Conservation (phyloP, 2,329 filamentous ascomycete species). For the Aspergillus sp. region DNA sequence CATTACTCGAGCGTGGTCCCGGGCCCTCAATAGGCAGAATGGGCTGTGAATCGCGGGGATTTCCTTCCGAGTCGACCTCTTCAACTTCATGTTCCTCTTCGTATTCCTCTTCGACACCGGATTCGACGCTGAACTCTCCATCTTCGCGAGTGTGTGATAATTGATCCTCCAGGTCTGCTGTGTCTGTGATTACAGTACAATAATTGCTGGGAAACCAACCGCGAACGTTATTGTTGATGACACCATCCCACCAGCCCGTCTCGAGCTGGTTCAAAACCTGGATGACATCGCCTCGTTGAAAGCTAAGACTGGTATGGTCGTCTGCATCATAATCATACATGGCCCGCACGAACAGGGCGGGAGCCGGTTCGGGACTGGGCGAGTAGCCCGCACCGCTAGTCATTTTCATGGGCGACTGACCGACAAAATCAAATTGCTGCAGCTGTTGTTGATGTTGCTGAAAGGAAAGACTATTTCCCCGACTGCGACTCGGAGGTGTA, state of each 20-base stretch:
- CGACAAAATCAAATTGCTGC: too few relatives aligned
- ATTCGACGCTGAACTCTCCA: constrained; percentile 48
- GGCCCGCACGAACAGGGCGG: constrained; percentile 79
- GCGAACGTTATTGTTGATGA: constrained; percentile 83
- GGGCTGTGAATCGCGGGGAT: constrained; percentile 58
- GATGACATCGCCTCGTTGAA: constrained; percentile 94
- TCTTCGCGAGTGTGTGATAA: constrained; percentile 52
- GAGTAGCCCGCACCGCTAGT: constrained; percentile 24
- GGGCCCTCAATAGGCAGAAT: constrained; percentile 65
- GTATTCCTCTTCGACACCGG: constrained; percentile 55
- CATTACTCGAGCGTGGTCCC: constrained; percentile 43
- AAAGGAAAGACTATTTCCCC: constrained; percentile 26
- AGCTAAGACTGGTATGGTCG: constrained; percentile 93
- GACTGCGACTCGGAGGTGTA: constrained; percentile 22
- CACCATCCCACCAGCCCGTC: constrained; percentile 98
- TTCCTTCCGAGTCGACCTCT: constrained; percentile 62
- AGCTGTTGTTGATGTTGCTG: constrained; percentile 1
- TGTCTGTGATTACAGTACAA: constrained; percentile 76
- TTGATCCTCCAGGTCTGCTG: constrained; percentile 66
- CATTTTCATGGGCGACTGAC: constrained; percentile 24
- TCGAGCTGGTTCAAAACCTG: constrained; percentile 97
- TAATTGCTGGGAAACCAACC: constrained; percentile 99
- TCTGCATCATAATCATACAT: constrained; percentile 98
- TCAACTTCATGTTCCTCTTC: constrained; percentile 63
- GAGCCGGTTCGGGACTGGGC: constrained; percentile 38